These are phyloP conservation scores for Myxozyma sirexii DNA, from an alignment of 805 yeast genomes.

Conservation along the genomic window DNA sequence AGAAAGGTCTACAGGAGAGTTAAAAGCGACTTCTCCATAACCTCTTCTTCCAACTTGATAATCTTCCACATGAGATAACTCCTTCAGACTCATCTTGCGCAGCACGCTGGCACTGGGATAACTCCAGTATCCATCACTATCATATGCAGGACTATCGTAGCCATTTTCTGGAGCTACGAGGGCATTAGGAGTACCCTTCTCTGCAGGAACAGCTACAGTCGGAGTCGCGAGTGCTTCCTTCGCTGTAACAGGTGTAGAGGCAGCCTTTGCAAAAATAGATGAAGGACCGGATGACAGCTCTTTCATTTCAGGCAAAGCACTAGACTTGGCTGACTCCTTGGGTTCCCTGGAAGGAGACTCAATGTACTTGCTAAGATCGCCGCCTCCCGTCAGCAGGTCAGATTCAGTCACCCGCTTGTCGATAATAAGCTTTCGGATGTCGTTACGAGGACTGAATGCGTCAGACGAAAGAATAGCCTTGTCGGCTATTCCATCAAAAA, in stretches of 20 bases:
- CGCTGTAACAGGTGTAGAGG: not conserved
- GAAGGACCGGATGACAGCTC: not conserved
- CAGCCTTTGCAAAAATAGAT: conserved; percentile 3
- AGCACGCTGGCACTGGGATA: conserved; percentile 74
- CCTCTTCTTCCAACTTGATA: conserved; percentile 79
- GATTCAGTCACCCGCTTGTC: conserved; percentile 46
- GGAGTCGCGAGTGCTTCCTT: not conserved
- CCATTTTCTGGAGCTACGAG: not conserved
- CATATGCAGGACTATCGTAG: conserved; percentile 37
- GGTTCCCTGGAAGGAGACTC: not conserved
- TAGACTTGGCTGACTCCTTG: not conserved
- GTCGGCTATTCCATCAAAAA: conserved; percentile 58
- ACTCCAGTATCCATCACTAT: conserved; percentile 83
- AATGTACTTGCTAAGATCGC: conserved; percentile 13
- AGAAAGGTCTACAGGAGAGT: conserved; percentile 82
- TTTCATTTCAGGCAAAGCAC: not conserved
- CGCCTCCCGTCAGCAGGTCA: conserved; percentile 30
- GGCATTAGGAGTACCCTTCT: not conserved
- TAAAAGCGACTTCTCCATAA: conserved; percentile 75
- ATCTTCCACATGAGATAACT: conserved; percentile 63
- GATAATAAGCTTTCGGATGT: conserved; percentile 57
- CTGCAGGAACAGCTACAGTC: not conserved
- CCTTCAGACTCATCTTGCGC: conserved; percentile 58
- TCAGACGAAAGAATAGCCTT: conserved; percentile 70
- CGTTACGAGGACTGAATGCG: conserved; percentile 65